A percentile compares a stretch with the other conserved stretches of the same genome.
These are phyloP conservation scores for Cordyceps cateniannulata DNA, from an alignment of 2,329 filamentous ascomycete species.

Conservation along the genomic window DNA sequence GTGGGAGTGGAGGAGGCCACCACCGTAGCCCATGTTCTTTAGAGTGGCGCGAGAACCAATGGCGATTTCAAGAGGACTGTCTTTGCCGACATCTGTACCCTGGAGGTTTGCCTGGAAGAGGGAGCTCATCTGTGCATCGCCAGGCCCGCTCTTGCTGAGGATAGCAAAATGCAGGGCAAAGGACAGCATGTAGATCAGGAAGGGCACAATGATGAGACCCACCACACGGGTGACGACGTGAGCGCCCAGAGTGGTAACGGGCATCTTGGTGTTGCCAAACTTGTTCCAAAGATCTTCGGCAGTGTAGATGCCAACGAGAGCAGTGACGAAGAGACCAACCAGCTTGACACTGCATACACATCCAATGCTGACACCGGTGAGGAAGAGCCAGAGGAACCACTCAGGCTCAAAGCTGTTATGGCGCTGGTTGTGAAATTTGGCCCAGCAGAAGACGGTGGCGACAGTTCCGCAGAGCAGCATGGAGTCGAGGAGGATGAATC, in stretches of 20 bases:
- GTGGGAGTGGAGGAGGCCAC: conserved; percentile 92
- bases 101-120: conserved; percentile 95
- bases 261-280: conserved; percentile 91
- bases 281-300: conserved; percentile 97
- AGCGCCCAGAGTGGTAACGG: conserved; percentile 64
- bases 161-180: conserved; percentile 94
- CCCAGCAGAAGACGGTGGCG: conserved; percentile 93
- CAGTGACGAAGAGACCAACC: conserved; percentile 92
- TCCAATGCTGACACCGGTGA: conserved; percentile 92
- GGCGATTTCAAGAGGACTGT: conserved; percentile 89
- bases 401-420: conserved; percentile 79
- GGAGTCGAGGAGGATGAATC: conserved; percentile 95
- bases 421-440: conserved; percentile 87
- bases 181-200: conserved; percentile 89
- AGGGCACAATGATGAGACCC: conserved; percentile 80
- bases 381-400: conserved; percentile 91
- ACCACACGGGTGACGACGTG: conserved; percentile 76
- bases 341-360: conserved; percentile 99
- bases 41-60: conserved; percentile 83
- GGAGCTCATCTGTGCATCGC: conserved; percentile 99
- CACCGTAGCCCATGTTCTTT: conserved; percentile 99
- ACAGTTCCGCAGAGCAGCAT: conserved; percentile 99
- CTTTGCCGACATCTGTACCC: conserved; percentile 88
- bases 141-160: conserved; percentile 86
- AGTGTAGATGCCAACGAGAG: conserved; percentile 91